phyloP scores from a whole-genome alignment of 2,329 filamentous ascomycete species.

The Bipolaris gigantea region DNA sequence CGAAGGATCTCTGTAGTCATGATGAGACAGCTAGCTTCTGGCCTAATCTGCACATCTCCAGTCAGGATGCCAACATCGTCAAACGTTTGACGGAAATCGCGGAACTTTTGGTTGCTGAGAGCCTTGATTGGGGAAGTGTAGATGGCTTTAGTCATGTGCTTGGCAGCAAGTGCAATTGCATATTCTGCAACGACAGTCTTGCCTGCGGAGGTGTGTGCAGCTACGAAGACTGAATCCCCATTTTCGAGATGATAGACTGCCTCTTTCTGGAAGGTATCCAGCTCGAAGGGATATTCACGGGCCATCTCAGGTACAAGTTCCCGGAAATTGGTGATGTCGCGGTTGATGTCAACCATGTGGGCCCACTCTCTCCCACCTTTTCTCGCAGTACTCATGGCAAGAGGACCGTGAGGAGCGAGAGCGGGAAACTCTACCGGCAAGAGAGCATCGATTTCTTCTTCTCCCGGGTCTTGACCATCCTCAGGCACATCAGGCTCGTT shows the following conservation, averaged over 20 bases:
- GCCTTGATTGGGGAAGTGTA: conserved; percentile 99
- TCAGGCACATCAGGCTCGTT: conserved; percentile 45
- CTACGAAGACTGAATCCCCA: conserved; percentile 96
- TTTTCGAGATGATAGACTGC: conserved; percentile 96
- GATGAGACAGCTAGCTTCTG: conserved; percentile 95
- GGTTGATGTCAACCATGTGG: conserved; percentile 95
- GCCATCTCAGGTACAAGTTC: conserved; percentile 97
- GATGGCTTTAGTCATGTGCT: conserved; percentile 99
- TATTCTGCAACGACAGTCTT: conserved; percentile 99
- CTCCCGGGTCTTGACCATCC: conserved; percentile 48
- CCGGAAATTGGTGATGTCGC: conserved; percentile 89
- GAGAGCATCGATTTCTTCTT: conserved; percentile 77
- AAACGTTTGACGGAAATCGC: conserved; percentile 87
- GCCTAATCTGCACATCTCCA: conserved; percentile 96
- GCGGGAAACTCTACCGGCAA: conserved; percentile 92
- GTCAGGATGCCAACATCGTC: conserved; percentile 97
- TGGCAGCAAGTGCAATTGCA: conserved; percentile 92
- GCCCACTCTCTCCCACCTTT: conserved; percentile 88
- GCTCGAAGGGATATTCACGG: conserved; percentile 91
- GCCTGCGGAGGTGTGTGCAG: conserved; percentile 94
- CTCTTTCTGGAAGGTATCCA: conserved; percentile 98
- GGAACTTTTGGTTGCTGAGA: conserved; percentile 96
- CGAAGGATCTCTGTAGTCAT: conserved; percentile 99
- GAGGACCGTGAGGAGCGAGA: conserved; percentile 77
- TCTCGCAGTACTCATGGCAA: conserved; percentile 71